Evolutionary conservation across 164 flowering plant species (phyloP).

Genomic region (Macadamia tetraphylla): DNA sequence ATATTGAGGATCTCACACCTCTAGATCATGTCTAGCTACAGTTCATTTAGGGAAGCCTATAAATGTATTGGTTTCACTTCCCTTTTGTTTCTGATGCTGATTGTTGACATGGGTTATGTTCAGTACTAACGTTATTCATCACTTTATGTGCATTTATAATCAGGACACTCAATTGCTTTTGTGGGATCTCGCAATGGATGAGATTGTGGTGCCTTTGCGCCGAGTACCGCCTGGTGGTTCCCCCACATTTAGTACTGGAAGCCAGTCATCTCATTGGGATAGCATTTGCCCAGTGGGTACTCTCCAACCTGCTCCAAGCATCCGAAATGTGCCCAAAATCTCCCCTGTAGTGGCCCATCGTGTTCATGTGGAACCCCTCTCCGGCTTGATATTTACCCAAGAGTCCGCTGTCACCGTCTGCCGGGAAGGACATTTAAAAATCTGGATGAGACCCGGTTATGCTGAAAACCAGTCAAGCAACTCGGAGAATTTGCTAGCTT

Average conservation of each 20-base stretch:
- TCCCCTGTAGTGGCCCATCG: slow-evolving; percentile 89
- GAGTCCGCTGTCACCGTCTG: slow-evolving; percentile 83
- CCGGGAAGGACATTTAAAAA: slow-evolving; percentile 87
- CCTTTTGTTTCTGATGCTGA: too few relatives aligned
- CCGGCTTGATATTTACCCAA: slow-evolving; percentile 75
- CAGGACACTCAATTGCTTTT: slow-evolving; percentile 93
- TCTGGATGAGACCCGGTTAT: slow-evolving; percentile 84
- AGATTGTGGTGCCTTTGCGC: slow-evolving; percentile 88
- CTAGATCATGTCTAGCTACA: too few relatives aligned
- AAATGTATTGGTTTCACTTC: too few relatives aligned
- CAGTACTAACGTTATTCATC: background rate
- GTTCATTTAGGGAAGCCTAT: too few relatives aligned
- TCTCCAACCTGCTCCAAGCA: slow-evolving; percentile 91
- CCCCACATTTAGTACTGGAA: slow-evolving; percentile 80
- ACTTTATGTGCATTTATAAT: slow-evolving; percentile 7
- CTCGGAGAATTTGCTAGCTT: slow-evolving; percentile 37
- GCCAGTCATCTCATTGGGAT: slow-evolving; percentile 91
- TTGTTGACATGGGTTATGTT: too few relatives aligned
- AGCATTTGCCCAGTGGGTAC: slow-evolving; percentile 62
- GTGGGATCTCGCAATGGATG: slow-evolving; percentile 96
- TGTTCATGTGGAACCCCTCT: slow-evolving; percentile 87
- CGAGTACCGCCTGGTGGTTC: slow-evolving; percentile 84
- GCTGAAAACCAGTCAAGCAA: slow-evolving; percentile 50
- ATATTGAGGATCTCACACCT: too few relatives aligned
- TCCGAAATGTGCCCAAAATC: slow-evolving; percentile 89